Evolutionary conservation across 2,329 filamentous ascomycete species (phyloP).

Genomic region (Fusarium bulbicola): DNA sequence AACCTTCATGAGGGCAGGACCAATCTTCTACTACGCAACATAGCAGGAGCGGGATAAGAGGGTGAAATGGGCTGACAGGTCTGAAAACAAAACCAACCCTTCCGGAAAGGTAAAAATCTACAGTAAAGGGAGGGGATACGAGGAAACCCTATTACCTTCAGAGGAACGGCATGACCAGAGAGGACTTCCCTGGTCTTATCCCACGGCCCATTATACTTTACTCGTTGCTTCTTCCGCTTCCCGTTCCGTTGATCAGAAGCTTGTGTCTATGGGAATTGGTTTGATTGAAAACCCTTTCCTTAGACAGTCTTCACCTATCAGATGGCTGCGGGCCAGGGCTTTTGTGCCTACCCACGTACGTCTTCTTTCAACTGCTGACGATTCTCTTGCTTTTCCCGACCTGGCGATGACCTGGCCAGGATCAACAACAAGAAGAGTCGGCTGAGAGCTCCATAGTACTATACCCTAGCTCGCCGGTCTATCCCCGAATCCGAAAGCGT

Average conservation of each 20-base stretch:
- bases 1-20: constrained; percentile 19
- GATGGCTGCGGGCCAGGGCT: constrained; percentile 27
- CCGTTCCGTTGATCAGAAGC: constrained; percentile 29
- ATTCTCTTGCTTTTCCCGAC: constrained; percentile 38
- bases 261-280: constrained; percentile 5
- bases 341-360: constrained; percentile 22
- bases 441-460: constrained; percentile 38
- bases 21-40: neutral
- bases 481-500: constrained; percentile 28
- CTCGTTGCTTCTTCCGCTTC: constrained; percentile 31
- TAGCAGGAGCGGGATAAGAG: constrained; percentile 8
- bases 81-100: constrained; percentile 1
- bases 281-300: constrained; percentile 11
- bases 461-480: constrained; percentile 37
- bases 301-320: constrained; percentile 33
- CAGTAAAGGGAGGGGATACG: constrained; percentile 4
- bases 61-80: constrained; percentile 8
- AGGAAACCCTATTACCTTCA: constrained; percentile 21
- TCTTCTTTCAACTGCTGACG: constrained; percentile 34
- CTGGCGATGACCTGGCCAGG: constrained; percentile 34
- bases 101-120: constrained; percentile 8
- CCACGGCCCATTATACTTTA: constrained; percentile 7
- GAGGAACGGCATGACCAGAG: constrained; percentile 10
- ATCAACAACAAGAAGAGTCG: constrained; percentile 35
- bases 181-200: constrained; percentile 22